Percentiles rank a stretch among this genome's conserved stretches.
phyloP scores from a whole-genome alignment of 257 asterid species.

The Solanum clarkiae region DNA sequence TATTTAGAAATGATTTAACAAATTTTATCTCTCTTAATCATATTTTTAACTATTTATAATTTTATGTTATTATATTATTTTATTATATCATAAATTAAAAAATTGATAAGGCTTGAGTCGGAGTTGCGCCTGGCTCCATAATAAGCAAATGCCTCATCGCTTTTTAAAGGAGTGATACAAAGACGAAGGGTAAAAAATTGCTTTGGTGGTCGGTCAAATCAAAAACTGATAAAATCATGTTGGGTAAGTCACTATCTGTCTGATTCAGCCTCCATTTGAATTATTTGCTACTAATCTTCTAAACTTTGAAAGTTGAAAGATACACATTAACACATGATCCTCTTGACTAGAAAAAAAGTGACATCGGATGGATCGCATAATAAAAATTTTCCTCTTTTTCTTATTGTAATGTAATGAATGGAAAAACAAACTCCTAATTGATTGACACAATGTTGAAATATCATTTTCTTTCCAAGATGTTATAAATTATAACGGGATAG shows the following conservation, averaged over 20 bases:
- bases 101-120: no score
- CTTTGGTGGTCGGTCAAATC: background rate
- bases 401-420: background rate
- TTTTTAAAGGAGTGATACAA: no score
- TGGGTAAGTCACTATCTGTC: background rate
- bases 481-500: background rate
- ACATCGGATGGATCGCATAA: background rate
- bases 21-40: no score
- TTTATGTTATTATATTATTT: no score
- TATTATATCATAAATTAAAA: no score
- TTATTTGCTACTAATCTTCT: background rate
- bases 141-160: no score
- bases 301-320: background rate
- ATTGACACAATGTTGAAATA: background rate
- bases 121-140: no score
- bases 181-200: no score
- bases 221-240: background rate
- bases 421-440: background rate
- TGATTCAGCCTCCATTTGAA: background rate
- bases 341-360: background rate
- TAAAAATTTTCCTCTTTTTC: background rate
- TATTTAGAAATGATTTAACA: no score
- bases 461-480: background rate
- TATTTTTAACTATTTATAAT: no score
- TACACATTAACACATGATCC: background rate